Conservation (phyloP, 345 rosid genomes). For the Salix viminalis region DNA sequence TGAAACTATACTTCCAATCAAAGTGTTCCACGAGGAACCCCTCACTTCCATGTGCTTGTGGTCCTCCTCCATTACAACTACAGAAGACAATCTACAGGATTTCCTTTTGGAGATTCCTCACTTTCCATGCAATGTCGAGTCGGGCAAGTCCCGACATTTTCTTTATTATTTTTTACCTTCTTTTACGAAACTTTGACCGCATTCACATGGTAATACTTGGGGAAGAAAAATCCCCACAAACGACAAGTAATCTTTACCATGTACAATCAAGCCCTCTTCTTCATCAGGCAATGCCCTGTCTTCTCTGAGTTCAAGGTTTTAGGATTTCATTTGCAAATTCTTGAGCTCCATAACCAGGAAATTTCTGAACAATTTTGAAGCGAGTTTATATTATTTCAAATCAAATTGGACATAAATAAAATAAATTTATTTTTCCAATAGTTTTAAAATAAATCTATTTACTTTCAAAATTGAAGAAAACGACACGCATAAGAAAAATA, state of each 20-base stretch:
- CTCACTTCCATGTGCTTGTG: not conserved
- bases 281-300: not conserved
- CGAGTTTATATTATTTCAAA: no score
- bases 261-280: not conserved
- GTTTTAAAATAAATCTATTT: no score
- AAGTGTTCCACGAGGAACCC: not conserved
- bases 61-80: not conserved
- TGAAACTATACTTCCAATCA: no score
- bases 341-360: not conserved
- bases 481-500: no score
- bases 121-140: not conserved
- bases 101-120: not conserved
- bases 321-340: not conserved
- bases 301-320: not conserved
- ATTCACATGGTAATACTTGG: not conserved
- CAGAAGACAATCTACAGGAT: not conserved
- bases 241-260: not conserved
- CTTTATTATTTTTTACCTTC: not conserved
- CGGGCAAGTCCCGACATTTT: not conserved
- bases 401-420: no score
- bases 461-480: no score
- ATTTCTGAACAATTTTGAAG: no score
- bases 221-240: not conserved
- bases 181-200: not conserved
- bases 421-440: no score